phyloP scores from a whole-genome alignment of 2,329 filamentous ascomycete genomes.

The Aspergillus caelatus region DNA sequence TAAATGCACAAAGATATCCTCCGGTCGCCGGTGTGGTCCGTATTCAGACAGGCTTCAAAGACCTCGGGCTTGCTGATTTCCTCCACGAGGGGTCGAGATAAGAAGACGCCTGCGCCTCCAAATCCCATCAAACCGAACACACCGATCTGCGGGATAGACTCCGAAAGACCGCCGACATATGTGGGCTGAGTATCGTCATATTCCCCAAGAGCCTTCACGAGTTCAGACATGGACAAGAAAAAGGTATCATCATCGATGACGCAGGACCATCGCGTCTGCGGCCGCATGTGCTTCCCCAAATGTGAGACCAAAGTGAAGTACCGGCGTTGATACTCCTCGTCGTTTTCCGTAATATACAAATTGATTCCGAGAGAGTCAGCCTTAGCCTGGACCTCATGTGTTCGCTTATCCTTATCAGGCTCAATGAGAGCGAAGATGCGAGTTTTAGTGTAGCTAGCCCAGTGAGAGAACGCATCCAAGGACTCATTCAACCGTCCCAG shows the following conservation, averaged over 20 bases:
- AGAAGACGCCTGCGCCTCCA: constrained; percentile 63
- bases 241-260: constrained; percentile 68
- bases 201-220: constrained; percentile 51
- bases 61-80: constrained; percentile 48
- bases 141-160: constrained; percentile 56
- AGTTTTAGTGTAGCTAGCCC: constrained; percentile 56
- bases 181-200: constrained; percentile 54
- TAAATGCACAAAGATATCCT: constrained; percentile 62
- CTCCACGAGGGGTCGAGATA: constrained; percentile 56
- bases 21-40: constrained; percentile 55
- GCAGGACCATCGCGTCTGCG: constrained; percentile 57
- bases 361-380: constrained; percentile 46
- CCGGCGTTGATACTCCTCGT: constrained; percentile 49
- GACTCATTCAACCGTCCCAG: constrained; percentile 55
- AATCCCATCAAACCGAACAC: constrained; percentile 63
- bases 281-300: constrained; percentile 49
- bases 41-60: constrained; percentile 53
- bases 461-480: constrained; percentile 57
- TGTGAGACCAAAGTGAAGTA: constrained; percentile 61
- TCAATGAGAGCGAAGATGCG: constrained; percentile 59
- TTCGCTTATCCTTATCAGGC: constrained; percentile 34
- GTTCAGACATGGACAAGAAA: constrained; percentile 57
- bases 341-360: constrained; percentile 37
- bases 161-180: constrained; percentile 62
- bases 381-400: constrained; percentile 36